Base-by-base conservation (phyloP, 75 land plant genomes). In the Pseudotsuga menziesii region DNA sequence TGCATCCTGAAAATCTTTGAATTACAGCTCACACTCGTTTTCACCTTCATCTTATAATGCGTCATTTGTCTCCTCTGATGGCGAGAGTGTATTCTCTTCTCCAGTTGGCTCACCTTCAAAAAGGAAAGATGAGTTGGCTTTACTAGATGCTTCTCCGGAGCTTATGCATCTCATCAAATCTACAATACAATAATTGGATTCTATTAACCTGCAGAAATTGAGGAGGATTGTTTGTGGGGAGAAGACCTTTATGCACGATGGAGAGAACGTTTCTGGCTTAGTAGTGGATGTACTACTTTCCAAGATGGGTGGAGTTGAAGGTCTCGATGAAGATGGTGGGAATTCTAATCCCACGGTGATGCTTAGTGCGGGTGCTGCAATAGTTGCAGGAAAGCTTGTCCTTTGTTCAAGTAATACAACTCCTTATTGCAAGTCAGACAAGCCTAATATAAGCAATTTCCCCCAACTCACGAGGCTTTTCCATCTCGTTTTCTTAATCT, bases 291-390 rank as follows among this genome's bases (percentile, higher is more conserved):
- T 94, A 4, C 90, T 97, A 76, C 80, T 97, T 73, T 93, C 91
- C 22, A 97, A 97, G 56, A 94, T 97, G 98, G 98, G 99, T 39
- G 99, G 94, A 59, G 88, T 90, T 63, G 97, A 94, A 57, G 83
- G 87, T 70, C 75, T 89, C 64, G 79, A 78, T 23, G 90, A 88
- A 23, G 84, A 75, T 36, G 88, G 75, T 52, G 90, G 76, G 58
- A 48, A 64, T 66, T 79, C 87, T 71, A 83, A 96, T 61, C 99
- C 99, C 1, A 92, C 82, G 61, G 91, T 95, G 75, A 94, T 97
- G 92, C 89, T 92, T 61, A 95, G 94, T 82, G 97, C 96, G 23
- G 77, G 98, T 44, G 94, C 99, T 60, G 98, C 99, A 35, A 79
- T 91, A 54, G 89, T 95, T 17, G 91, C 96, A 35, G 98, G 89